phyloP scores from a whole-genome alignment of 1,284 basidiomycete species.

The Schizophyllum commune region DNA sequence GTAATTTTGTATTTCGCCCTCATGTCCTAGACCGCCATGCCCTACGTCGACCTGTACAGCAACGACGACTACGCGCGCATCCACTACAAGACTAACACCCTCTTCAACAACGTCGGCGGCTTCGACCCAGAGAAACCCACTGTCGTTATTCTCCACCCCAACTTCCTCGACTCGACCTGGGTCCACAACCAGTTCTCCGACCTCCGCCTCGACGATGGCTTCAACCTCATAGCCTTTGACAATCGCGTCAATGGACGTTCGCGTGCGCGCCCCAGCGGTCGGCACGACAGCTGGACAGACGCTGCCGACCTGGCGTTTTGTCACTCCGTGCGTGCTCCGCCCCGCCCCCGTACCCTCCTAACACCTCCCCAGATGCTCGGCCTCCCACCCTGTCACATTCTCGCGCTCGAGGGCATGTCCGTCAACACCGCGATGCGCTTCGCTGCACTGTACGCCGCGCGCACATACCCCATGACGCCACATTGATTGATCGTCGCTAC shows the following conservation, averaged over 20 bases:
- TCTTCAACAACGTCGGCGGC: constrained; percentile 46
- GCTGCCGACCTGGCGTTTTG: constrained; percentile 67
- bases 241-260: constrained; percentile 62
- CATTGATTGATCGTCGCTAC: neutral
- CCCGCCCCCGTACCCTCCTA: neutral
- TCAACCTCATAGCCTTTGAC: constrained; percentile 70
- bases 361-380: constrained; percentile 39
- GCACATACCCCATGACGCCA: neutral
- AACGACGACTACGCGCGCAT: constrained; percentile 60
- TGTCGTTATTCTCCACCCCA: constrained; percentile 58
- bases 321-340: constrained; percentile 39
- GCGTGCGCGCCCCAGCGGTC: constrained; percentile 39
- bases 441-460: constrained; percentile 42
- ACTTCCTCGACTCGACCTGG: constrained; percentile 64
- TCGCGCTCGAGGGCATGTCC: constrained; percentile 53
- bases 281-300: constrained; percentile 66
- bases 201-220: constrained; percentile 44
- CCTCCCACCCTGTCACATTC: constrained; percentile 60
- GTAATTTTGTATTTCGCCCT: constrained; percentile 6
- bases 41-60: constrained; percentile 59
- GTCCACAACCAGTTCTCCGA: constrained; percentile 59
- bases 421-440: constrained; percentile 51
- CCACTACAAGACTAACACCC: constrained; percentile 60
- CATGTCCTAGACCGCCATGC: constrained; percentile 37
- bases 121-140: constrained; percentile 60